These are phyloP conservation scores for Aureobasidium uvarum DNA, from an alignment of 2,329 filamentous ascomycete genomes.

Conservation along the genomic window DNA sequence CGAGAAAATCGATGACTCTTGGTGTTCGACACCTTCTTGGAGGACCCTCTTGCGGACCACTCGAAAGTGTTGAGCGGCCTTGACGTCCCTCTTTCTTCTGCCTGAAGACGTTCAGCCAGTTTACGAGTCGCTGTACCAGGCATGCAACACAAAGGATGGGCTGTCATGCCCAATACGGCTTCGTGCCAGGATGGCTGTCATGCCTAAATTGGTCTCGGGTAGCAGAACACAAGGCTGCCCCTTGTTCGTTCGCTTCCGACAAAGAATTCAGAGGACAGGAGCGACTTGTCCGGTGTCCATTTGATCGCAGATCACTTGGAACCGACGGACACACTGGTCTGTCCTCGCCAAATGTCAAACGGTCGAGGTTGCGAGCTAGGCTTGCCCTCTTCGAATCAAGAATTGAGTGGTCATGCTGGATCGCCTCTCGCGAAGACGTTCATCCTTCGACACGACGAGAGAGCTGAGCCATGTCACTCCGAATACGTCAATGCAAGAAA, in stretches of 20 bases:
- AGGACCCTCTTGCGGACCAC: slow-evolving; percentile 19
- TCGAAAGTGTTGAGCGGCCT: neutral
- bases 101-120: slow-evolving; percentile 7
- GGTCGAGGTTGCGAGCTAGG: neutral
- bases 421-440: neutral
- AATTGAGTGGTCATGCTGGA: slow-evolving; percentile 5
- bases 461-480: neutral
- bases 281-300: neutral
- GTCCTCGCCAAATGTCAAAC: neutral
- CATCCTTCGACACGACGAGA: slow-evolving; percentile 4
- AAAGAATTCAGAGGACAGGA: neutral
- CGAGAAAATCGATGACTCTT: neutral
- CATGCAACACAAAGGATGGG: slow-evolving; percentile 8
- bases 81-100: slow-evolving; percentile 2
- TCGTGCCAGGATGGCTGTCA: neutral
- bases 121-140: slow-evolving; percentile 4
- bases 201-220: neutral
- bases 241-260: slow-evolving; percentile 3
- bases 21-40: slow-evolving; percentile 6
- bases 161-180: neutral
- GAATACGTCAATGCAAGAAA: slow-evolving; percentile 1
- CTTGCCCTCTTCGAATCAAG: neutral
- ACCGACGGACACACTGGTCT: neutral
- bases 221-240: neutral
- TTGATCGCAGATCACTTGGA: neutral